Conservation (phyloP, 164 flowering plant genomes). For the Buxus sempervirens region DNA sequence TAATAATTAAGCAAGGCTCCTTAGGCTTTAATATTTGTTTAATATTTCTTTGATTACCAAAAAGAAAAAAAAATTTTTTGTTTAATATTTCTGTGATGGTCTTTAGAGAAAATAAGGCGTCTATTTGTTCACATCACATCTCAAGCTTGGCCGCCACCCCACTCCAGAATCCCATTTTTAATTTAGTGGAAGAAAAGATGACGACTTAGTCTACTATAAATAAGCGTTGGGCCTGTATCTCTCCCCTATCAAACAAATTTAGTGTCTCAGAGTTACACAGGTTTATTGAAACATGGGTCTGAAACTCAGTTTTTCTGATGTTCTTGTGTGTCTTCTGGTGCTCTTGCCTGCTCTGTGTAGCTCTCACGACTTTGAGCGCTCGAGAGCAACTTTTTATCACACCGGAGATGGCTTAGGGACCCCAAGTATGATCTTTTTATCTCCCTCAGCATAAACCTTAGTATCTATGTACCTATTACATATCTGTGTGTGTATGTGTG, state of each 20-base stretch:
- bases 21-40: not conserved
- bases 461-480: no score
- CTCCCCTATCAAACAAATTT: conserved; percentile 12
- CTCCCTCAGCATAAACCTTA: not conserved
- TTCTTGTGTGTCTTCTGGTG: conserved; percentile 20
- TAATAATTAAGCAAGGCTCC: not conserved
- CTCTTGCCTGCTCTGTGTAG: conserved; percentile 40
- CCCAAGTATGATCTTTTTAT: conserved; percentile 44
- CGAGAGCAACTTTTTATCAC: conserved; percentile 79
- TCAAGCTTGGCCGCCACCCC: not conserved
- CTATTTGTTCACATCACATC: conserved; percentile 2
- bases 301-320: not conserved
- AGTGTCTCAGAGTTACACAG: not conserved
- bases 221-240: conserved; percentile 10
- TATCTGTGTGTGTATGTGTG: no score
- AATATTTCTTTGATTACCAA: not conserved
- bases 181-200: conserved; percentile 14
- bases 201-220: conserved; percentile 23
- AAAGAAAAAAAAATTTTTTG: no score
- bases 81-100: no score
- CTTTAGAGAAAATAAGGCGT: conserved; percentile 13
- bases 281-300: conserved; percentile 11
- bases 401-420: conserved; percentile 82
- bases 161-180: conserved; percentile 5
- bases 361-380: conserved; percentile 36